A percentile compares a stretch with the other conserved stretches of the same genome.
Conservation (phyloP, 306 rosid species). For the Begonia loranthoides region DNA sequence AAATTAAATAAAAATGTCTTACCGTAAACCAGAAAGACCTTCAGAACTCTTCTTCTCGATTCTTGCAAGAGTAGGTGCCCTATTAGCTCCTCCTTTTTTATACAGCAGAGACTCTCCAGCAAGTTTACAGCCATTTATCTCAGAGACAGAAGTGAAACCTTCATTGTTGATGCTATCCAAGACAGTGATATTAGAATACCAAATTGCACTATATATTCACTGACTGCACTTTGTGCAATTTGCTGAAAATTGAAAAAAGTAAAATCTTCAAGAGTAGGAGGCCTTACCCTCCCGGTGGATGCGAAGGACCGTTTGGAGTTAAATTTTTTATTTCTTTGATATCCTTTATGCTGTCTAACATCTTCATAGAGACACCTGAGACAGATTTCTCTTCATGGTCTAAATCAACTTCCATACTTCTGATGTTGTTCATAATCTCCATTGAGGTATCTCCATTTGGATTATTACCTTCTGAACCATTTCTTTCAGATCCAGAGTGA, state of each 20-base stretch:
- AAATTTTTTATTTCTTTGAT: slow-evolving; percentile 22
- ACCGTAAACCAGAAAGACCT: slow-evolving; percentile 31
- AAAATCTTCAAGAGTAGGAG: too few relatives aligned
- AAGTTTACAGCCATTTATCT: slow-evolving; percentile 18
- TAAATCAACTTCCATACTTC: slow-evolving; percentile 21
- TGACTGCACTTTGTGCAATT: too few relatives aligned
- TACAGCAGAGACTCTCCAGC: slow-evolving; percentile 17
- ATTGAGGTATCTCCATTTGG: slow-evolving; percentile 17
- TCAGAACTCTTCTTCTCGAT: slow-evolving; percentile 18
- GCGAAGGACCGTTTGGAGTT: slow-evolving; percentile 21
- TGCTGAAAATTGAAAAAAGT: too few relatives aligned
- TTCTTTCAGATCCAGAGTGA: slow-evolving; percentile 18
- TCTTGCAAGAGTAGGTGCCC: slow-evolving; percentile 22
- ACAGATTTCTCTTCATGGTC: slow-evolving; percentile 21
- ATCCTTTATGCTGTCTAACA: slow-evolving; percentile 14
- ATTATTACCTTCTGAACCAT: slow-evolving; percentile 22
- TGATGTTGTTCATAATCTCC: slow-evolving; percentile 17
- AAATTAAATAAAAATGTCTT: neutral
- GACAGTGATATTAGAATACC: neutral
- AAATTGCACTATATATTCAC: too few relatives aligned
- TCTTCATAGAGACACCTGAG: slow-evolving; percentile 19
- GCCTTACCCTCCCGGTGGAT: slow-evolving; percentile 30
- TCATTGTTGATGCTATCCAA: slow-evolving; percentile 23
- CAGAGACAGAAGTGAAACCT: slow-evolving; percentile 24
- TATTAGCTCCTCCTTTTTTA: slow-evolving; percentile 27